A percentile compares a stretch with the other conserved stretches of the same genome.
These are phyloP conservation scores for Beauveria sp. DNA, from an alignment of 2,329 filamentous ascomycete species.

Conservation along the genomic window DNA sequence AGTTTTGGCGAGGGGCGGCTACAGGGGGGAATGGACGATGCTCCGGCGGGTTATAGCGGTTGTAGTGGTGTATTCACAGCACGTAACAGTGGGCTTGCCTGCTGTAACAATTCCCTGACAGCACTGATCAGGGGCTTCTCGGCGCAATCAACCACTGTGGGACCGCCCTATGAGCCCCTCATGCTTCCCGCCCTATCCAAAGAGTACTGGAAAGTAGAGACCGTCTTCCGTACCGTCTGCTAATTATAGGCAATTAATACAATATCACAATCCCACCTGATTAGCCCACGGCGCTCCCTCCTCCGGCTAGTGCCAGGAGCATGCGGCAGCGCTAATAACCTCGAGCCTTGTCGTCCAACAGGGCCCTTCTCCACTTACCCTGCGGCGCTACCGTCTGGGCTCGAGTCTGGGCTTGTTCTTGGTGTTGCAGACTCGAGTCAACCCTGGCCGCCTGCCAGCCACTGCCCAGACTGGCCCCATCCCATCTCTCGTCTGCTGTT, in stretches of 20 bases:
- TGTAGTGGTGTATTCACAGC: not conserved
- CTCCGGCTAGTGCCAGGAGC: not conserved
- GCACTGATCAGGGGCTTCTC: not conserved
- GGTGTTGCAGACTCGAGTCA: constrained; percentile 3
- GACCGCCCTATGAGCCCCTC: not conserved
- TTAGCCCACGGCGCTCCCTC: not conserved
- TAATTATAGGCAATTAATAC: not conserved
- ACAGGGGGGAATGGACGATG: not conserved
- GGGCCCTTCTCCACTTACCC: not conserved
- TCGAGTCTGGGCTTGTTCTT: constrained; percentile 9
- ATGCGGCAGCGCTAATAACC: not conserved
- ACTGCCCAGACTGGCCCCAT: not conserved
- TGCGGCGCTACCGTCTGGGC: constrained; percentile 7
- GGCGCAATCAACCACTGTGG: constrained; percentile 3
- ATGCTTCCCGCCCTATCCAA: too few relatives aligned
- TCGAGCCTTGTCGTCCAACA: not conserved
- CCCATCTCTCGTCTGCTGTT: constrained; percentile 9
- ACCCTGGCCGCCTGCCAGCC: not conserved
- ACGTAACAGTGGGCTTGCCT: not conserved
- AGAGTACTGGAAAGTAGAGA: too few relatives aligned
- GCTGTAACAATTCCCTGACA: not conserved
- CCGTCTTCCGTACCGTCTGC: not conserved
- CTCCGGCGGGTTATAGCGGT: not conserved
- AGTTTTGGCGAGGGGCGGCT: not conserved
- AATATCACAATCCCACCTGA: not conserved